Base-by-base conservation (phyloP, 805 yeast species). In the Novakomyces olei region DNA sequence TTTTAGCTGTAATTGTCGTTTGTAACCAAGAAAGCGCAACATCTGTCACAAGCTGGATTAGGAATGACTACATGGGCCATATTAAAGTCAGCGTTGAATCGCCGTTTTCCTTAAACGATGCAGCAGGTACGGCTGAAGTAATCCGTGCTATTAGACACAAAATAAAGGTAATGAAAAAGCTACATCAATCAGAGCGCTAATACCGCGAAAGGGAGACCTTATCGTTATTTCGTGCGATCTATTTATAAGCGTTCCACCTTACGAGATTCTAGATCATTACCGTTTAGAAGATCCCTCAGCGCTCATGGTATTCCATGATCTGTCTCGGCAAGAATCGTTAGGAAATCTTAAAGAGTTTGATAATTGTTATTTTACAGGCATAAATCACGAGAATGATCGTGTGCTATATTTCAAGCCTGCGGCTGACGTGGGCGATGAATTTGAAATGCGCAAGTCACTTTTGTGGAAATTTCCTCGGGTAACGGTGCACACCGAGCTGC, bases 221-320 rank as follows among this genome's bases (percentile, higher is more conserved):
- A 78, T 81, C n/a, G 52, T 88, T 20, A 54, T 88, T 35, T 95
- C 96, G 5, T 85, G 95, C 55, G 98, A 91, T 51, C 78, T 88
- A 48, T 61, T 91, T 34, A 81, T 96, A 2, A 85, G 83, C 48
- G 58, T 85, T 25, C 92, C 93, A 3, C 93, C 96, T 7, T 85
- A 78, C 45, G 73, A 74, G 14, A 61, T 88, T 20, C 69, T 81
- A 29, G 92, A 85, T 46, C 76, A 74, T 32, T 83, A 72, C 50
- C 61, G 94, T 2, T 65, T 68, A 29, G 42, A 50, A 26, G 45
- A 51, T 4, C 54, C 51, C 29, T 61, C 61, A 12, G 26, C 27
- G 5, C 23, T 23, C 8, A 25, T 30, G 12, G 10, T 19, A 7
- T 26, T 19, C 16, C 15, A 20, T n/a, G 20, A n/a, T 14, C 20